Evolutionary conservation across 257 asterid genomes (phyloP).

Genomic region (Catharanthus roseus): DNA sequence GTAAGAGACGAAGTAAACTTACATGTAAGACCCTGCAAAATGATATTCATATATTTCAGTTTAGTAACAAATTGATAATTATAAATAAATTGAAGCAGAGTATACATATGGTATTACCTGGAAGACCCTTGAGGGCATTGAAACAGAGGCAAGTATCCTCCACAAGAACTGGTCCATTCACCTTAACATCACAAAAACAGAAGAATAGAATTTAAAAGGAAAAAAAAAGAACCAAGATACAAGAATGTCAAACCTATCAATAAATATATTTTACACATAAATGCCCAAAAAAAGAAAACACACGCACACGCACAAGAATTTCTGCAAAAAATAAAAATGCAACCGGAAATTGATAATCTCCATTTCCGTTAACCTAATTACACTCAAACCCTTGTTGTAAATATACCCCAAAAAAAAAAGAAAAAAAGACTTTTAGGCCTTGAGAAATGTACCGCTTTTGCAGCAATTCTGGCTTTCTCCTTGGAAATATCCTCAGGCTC

Average conservation of each 20-base stretch:
- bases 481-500: constrained; percentile 93
- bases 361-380: background rate
- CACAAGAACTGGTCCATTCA: constrained; percentile 94
- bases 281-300: background rate
- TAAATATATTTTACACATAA: background rate
- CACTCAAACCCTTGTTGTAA: background rate
- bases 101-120: constrained; percentile 40
- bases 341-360: background rate
- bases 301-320: background rate
- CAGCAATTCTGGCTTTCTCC: constrained; percentile 87
- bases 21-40: constrained; percentile 95
- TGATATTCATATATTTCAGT: background rate
- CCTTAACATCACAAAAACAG: constrained; percentile 40
- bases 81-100: background rate
- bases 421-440: background rate
- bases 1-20: constrained; percentile 39
- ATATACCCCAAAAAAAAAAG: too few species aligned
- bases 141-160: constrained; percentile 98
- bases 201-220: constrained; percentile 14
- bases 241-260: background rate
- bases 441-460: constrained; percentile 56
- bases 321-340: background rate
- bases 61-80: background rate
- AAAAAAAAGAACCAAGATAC: background rate
- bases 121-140: constrained; percentile 90